phyloP scores from a whole-genome alignment of 768 basidiomycete species.

The Agaricus bisporus region DNA sequence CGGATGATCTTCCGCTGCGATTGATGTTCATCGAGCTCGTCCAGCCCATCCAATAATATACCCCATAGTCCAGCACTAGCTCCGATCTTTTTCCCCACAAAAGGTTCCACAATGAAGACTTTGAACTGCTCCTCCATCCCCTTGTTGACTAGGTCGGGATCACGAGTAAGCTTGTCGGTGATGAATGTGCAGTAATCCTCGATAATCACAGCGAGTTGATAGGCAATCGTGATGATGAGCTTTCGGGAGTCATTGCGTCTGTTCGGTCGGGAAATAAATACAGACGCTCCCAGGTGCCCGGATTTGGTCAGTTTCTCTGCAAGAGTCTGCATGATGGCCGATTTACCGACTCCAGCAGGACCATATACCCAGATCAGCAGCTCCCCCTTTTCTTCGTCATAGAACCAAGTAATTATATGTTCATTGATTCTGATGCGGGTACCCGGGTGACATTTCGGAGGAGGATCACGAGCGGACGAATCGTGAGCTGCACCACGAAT shows the following conservation, averaged over 20 bases:
- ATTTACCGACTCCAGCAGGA: constrained; percentile 9
- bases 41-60: constrained; percentile 1
- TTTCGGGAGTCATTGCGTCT: neutral
- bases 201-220: neutral
- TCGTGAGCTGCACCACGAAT: neutral
- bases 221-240: neutral
- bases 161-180: neutral
- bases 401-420: neutral
- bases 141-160: neutral
- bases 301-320: neutral
- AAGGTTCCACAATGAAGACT: neutral
- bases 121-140: neutral
- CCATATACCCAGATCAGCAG: constrained; percentile 4
- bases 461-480: neutral
- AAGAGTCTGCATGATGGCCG: constrained; percentile 4
- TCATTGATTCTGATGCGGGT: neutral
- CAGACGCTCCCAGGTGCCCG: neutral
- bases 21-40: neutral
- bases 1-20: neutral
- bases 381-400: neutral
- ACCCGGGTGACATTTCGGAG: constrained; percentile 1
- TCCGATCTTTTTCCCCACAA: neutral
- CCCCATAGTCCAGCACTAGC: neutral
- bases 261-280: constrained; percentile 3
- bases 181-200: neutral